phyloP scores from a whole-genome alignment of 208 protist genomes.

The Leishmania braziliensis region DNA sequence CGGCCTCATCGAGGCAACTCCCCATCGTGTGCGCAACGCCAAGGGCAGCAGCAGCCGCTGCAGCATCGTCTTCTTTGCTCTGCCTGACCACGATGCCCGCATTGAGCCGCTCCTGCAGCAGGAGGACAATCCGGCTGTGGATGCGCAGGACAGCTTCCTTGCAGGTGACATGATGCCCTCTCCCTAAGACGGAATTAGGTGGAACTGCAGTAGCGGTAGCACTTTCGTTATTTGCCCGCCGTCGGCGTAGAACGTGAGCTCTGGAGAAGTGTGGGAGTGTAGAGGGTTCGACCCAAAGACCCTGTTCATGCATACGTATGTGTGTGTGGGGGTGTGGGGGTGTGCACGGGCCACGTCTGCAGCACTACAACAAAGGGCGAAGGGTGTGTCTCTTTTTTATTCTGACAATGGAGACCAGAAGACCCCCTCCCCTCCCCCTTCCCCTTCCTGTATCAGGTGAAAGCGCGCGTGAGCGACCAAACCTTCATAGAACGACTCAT shows the following conservation, averaged over 20 bases:
- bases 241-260: neutral
- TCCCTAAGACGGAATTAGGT: constrained; percentile 6
- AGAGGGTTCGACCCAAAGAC: neutral
- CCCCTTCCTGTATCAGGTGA: neutral
- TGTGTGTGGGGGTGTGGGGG: too few species aligned
- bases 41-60: constrained; percentile 68
- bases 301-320: neutral
- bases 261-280: neutral
- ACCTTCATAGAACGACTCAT: neutral
- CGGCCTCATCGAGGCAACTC: constrained; percentile 81
- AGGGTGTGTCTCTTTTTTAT: neutral
- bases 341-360: too few species aligned
- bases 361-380: neutral
- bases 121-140: constrained; percentile 78
- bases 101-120: constrained; percentile 89
- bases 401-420: neutral
- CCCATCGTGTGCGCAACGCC: constrained; percentile 78
- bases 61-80: constrained; percentile 86
- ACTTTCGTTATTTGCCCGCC: neutral
- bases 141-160: constrained; percentile 73
- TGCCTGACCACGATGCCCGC: constrained; percentile 81
- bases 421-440: neutral
- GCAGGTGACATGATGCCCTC: constrained; percentile 85
- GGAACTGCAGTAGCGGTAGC: neutral
- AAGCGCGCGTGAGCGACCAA: neutral